phyloP scores from a whole-genome alignment of 345 rosid species.

The Brassica nigra region DNA sequence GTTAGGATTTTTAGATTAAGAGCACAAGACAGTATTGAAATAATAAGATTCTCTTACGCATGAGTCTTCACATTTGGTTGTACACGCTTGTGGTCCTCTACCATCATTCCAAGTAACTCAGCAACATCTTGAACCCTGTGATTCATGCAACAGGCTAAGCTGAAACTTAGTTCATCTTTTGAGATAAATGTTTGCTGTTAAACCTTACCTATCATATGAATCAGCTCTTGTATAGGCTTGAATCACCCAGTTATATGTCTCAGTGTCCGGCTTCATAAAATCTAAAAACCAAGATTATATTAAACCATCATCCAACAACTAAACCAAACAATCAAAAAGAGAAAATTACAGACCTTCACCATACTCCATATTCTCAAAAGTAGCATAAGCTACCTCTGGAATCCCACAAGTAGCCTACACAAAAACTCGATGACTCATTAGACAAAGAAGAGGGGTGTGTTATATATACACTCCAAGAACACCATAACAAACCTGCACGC shows the following conservation, averaged over 20 bases:
- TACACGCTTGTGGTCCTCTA: constrained; percentile 86
- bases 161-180: not conserved
- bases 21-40: constrained; percentile 10
- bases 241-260: constrained; percentile 95
- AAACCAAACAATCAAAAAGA: constrained; percentile 14
- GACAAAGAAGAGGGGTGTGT: constrained; percentile 17
- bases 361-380: constrained; percentile 97
- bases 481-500: constrained; percentile 72
- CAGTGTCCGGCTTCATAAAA: constrained; percentile 92
- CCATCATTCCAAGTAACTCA: constrained; percentile 98
- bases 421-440: constrained; percentile 28
- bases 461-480: not conserved
- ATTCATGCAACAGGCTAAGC: constrained; percentile 39
- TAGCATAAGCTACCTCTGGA: constrained; percentile 89
- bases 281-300: constrained; percentile 47
- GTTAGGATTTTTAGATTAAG: not conserved
- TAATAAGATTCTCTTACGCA: constrained; percentile 58
- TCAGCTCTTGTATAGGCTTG: constrained; percentile 98
- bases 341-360: constrained; percentile 76
- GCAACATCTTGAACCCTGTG: constrained; percentile 93
- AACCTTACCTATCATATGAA: constrained; percentile 80
- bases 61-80: constrained; percentile 87
- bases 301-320: constrained; percentile 27
- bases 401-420: constrained; percentile 88
- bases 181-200: not conserved